These are phyloP conservation scores for Neopestalotiopsis sp. DNA, from an alignment of 2,329 filamentous ascomycete genomes.

Conservation along the genomic window DNA sequence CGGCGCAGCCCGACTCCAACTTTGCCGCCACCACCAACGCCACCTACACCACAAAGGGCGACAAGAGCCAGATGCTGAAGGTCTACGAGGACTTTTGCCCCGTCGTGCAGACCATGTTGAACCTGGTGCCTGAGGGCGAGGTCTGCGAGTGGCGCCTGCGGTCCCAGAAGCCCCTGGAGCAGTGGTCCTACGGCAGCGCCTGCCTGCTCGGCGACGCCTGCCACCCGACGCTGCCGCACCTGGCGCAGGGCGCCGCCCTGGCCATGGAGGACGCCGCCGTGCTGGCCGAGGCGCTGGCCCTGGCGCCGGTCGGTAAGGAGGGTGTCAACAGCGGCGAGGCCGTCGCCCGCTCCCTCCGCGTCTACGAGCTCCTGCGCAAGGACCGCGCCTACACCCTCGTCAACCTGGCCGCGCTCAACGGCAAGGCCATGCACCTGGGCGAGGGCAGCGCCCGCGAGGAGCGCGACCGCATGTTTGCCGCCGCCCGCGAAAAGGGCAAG, in stretches of 20 bases:
- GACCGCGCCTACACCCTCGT: constrained; percentile 59
- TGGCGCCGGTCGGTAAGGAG: constrained; percentile 37
- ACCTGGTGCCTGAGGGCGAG: constrained; percentile 65
- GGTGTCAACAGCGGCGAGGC: constrained; percentile 35
- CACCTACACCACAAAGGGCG: constrained; percentile 68
- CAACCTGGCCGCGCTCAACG: constrained; percentile 57
- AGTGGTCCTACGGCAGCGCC: constrained; percentile 63
- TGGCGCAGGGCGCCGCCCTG: constrained; percentile 72
- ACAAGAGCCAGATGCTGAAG: constrained; percentile 65
- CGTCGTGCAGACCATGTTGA: constrained; percentile 62
- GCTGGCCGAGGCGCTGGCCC: constrained; percentile 56
- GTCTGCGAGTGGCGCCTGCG: constrained; percentile 71
- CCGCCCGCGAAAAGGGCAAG: constrained; percentile 53
- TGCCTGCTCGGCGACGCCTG: constrained; percentile 69
- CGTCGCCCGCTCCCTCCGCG: constrained; percentile 55
- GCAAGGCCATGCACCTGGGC: constrained; percentile 61
- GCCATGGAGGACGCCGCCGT: constrained; percentile 71
- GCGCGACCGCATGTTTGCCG: constrained; percentile 61
- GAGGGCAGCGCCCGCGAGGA: constrained; percentile 65
- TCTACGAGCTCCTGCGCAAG: constrained; percentile 63
- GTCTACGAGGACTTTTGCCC: constrained; percentile 68
- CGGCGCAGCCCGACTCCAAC: constrained; percentile 65
- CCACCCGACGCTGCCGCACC: constrained; percentile 71
- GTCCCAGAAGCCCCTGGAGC: constrained; percentile 60
- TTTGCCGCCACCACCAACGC: constrained; percentile 62